Percentiles rank a stretch among this genome's conserved stretches.
Conservation (phyloP, 805 yeast genomes). For the Teunomyces barrocoloradensis region DNA sequence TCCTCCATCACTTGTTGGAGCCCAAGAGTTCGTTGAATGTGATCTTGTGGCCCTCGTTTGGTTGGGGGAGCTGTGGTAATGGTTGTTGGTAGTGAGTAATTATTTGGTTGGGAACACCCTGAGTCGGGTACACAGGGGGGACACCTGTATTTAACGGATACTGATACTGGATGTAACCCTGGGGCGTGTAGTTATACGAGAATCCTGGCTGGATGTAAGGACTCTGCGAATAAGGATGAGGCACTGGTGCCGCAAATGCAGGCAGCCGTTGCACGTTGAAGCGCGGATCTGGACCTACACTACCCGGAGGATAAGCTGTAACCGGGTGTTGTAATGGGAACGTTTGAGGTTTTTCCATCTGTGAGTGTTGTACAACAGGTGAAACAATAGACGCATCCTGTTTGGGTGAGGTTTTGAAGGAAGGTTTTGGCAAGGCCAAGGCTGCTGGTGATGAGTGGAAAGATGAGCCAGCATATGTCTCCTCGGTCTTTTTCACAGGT, state of each 20-base stretch:
- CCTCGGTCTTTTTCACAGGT: conserved; percentile 15
- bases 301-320: conserved; percentile 29
- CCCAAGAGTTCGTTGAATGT: conserved; percentile 40
- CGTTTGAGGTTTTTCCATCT: neutral
- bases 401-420: conserved; percentile 37
- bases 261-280: neutral
- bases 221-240: conserved; percentile 2
- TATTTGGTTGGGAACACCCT: conserved; percentile 6
- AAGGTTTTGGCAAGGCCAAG: conserved; percentile 53
- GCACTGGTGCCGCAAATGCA: neutral
- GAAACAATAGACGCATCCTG: conserved; percentile 4
- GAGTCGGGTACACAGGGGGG: conserved; percentile 8
- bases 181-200: conserved; percentile 28
- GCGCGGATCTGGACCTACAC: conserved; percentile 8
- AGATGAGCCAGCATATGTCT: conserved; percentile 55
- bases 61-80: conserved; percentile 7
- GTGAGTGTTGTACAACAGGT: conserved; percentile 1
- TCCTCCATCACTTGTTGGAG: conserved; percentile 16
- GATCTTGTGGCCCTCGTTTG: conserved; percentile 33
- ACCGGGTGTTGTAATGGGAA: conserved; percentile 25
- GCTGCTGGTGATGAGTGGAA: conserved; percentile 58
- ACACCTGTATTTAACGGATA: conserved; percentile 13
- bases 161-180: conserved; percentile 31
- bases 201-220: conserved; percentile 29
- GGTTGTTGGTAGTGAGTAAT: conserved; percentile 10